Evolutionary conservation across 345 rosid species (phyloP).

Genomic region (Eutrema japonicum): DNA sequence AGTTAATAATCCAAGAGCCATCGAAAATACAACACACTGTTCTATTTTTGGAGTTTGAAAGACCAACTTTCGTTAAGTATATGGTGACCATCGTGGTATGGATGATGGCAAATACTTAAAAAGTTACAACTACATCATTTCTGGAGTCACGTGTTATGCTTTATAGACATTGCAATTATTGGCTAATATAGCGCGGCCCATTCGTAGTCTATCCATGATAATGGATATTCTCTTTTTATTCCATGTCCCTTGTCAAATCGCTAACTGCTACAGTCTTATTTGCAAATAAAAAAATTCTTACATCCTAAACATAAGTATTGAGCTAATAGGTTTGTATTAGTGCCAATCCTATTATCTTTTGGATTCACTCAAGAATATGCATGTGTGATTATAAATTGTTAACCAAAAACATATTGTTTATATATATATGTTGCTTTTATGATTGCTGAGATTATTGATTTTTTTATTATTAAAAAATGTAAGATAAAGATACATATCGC

Average conservation of each 20-base stretch:
- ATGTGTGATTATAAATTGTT: no score
- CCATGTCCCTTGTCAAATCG: constrained; percentile 12
- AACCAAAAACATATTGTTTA: no score
- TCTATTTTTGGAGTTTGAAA: neutral
- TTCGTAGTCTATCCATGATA: neutral
- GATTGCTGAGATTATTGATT: no score
- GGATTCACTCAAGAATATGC: no score
- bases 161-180: neutral
- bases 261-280: constrained; percentile 3
- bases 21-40: neutral
- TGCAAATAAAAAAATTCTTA: neutral
- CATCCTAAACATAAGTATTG: neutral
- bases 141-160: constrained; percentile 4
- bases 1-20: constrained; percentile 5
- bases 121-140: neutral
- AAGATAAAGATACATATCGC: no score
- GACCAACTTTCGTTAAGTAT: neutral
- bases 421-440: no score
- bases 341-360: no score
- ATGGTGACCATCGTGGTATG: constrained; percentile 5
- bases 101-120: neutral
- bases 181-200: constrained; percentile 13
- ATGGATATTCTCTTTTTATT: constrained; percentile 21
- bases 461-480: no score
- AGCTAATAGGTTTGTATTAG: neutral